Evolutionary conservation across 768 basidiomycete species (phyloP).

Genomic region (Epithele typhae): DNA sequence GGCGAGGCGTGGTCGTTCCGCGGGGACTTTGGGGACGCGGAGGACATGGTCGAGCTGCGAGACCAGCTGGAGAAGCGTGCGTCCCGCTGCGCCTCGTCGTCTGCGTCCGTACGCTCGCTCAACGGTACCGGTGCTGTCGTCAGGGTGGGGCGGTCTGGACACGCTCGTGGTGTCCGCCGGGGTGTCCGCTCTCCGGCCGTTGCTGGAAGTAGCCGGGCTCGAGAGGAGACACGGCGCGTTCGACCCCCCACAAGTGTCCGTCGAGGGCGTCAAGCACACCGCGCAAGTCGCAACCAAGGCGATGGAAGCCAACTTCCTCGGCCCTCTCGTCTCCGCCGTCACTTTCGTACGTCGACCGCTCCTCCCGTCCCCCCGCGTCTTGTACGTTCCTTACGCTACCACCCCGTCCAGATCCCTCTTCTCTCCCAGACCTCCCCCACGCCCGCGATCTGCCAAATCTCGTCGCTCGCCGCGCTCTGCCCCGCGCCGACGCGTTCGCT

Average conservation of each 20-base stretch:
- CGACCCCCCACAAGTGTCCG: constrained; percentile 34
- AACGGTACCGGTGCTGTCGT: not conserved
- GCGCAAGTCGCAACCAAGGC: constrained; percentile 56
- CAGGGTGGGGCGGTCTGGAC: constrained; percentile 82
- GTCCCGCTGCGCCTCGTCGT: constrained; percentile 17
- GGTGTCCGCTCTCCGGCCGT: constrained; percentile 73
- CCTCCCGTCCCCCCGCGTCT: not conserved
- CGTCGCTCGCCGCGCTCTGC: constrained; percentile 72
- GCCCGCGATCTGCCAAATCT: constrained; percentile 76
- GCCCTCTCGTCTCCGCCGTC: constrained; percentile 64
- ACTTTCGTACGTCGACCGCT: constrained; percentile 52
- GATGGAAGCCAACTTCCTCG: constrained; percentile 59
- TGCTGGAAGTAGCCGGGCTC: constrained; percentile 67
- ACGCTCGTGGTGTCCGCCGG: constrained; percentile 82
- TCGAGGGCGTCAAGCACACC: constrained; percentile 55
- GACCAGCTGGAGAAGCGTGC: constrained; percentile 49
- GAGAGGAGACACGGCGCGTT: constrained; percentile 32
- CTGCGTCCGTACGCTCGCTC: not conserved
- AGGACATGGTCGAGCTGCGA: constrained; percentile 64
- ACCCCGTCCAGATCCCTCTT: constrained; percentile 60
- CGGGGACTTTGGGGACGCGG: constrained; percentile 61
- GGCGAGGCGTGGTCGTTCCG: constrained; percentile 37
- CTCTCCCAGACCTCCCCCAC: constrained; percentile 57
- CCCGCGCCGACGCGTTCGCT: constrained; percentile 84
- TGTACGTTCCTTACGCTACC: not conserved